Conservation (phyloP, 768 basidiomycete genomes). For the Peribolospora baueri region DNA sequence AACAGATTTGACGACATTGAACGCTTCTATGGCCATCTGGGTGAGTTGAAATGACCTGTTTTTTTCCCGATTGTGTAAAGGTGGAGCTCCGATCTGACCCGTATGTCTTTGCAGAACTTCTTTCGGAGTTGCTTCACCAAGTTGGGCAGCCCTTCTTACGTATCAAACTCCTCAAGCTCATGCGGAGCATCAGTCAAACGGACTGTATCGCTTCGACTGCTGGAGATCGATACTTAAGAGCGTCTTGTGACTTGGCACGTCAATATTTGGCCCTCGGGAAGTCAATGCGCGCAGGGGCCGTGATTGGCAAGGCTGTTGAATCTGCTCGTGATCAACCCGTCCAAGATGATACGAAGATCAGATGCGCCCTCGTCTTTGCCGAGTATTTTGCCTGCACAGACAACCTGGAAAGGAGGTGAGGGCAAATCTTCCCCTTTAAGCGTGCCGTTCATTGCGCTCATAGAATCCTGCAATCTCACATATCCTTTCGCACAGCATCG, state of each 20-base stretch:
- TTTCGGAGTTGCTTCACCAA: conserved; percentile 36
- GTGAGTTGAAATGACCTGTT: conserved; percentile 1
- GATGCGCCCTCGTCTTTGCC: conserved; percentile 40
- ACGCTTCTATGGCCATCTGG: conserved; percentile 10
- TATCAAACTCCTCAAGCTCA: conserved; percentile 39
- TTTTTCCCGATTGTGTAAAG: no score
- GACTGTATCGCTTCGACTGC: conserved; percentile 21
- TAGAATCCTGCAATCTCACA: conserved; percentile 19
- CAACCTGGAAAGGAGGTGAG: conserved; percentile 36
- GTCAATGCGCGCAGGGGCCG: conserved; percentile 33
- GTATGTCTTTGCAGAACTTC: conserved; percentile 10
- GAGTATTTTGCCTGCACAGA: conserved; percentile 39
- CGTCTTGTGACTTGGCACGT: conserved; percentile 47
- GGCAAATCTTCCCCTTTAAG: background rate
- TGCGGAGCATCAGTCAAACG: conserved; percentile 35
- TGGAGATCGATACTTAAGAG: conserved; percentile 33
- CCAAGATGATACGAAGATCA: conserved; percentile 30
- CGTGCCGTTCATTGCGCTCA: background rate
- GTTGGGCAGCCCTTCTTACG: conserved; percentile 41
- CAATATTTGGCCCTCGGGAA: conserved; percentile 64
- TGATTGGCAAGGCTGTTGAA: conserved; percentile 37
- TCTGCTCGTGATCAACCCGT: conserved; percentile 22
- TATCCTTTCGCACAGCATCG: conserved; percentile 1
- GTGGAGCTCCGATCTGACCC: background rate
- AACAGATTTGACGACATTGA: conserved; percentile 5